Evolutionary conservation across 1,284 basidiomycete genomes (phyloP).

Genomic region (Marasmius fiardii): DNA sequence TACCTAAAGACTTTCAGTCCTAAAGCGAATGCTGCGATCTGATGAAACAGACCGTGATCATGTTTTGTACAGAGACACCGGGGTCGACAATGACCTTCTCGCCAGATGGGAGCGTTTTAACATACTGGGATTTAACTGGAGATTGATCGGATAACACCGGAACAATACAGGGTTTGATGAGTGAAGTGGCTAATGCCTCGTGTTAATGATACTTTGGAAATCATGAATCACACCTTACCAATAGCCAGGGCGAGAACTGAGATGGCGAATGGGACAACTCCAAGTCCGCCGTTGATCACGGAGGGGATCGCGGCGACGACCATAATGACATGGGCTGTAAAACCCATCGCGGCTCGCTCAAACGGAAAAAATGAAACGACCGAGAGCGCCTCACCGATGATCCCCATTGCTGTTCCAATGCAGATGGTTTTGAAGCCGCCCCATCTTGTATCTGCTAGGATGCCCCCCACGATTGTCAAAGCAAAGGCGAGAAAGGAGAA

Average conservation of each 20-base stretch:
- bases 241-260: conserved; percentile 19
- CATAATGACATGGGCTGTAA: conserved; percentile 22
- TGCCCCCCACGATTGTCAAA: conserved; percentile 27
- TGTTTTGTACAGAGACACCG: conserved; percentile 8
- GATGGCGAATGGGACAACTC: conserved; percentile 21
- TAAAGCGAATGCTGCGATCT: background rate
- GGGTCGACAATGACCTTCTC: conserved; percentile 25
- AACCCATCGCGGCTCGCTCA: background rate
- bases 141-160: conserved; percentile 24
- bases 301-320: conserved; percentile 21
- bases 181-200: conserved; percentile 4
- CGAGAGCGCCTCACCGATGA: background rate
- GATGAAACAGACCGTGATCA: background rate
- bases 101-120: conserved; percentile 18
- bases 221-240: conserved; percentile 4
- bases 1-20: conserved; percentile 15
- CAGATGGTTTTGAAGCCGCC: conserved; percentile 43
- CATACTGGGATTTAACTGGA: conserved; percentile 16
- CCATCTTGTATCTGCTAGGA: conserved; percentile 40
- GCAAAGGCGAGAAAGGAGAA: conserved; percentile 26
- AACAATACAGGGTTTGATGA: conserved; percentile 16
- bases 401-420: conserved; percentile 26
- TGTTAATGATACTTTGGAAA: background rate
- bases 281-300: conserved; percentile 20
- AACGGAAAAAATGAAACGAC: background rate